Evolutionary conservation across 768 basidiomycete species (phyloP).

Genomic region (Galerina marginata): DNA sequence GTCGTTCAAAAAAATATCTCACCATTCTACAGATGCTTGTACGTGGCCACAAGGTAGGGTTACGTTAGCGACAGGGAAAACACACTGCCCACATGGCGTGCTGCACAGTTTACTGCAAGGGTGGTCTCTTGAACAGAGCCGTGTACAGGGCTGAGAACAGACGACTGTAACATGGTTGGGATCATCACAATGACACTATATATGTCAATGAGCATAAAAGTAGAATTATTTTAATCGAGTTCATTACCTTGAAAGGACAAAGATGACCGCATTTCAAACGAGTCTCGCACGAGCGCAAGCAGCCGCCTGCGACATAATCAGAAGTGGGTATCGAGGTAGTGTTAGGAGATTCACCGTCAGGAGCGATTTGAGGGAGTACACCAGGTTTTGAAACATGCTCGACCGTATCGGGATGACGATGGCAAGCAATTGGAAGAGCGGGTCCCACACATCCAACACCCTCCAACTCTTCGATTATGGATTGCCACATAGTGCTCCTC

Average conservation of each 20-base stretch:
- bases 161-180: conserved; percentile 52
- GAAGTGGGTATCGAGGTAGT: background rate
- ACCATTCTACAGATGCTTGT: conserved; percentile 54
- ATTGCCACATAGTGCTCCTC: conserved; percentile 61
- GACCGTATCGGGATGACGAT: conserved; percentile 52
- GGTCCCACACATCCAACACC: conserved; percentile 48
- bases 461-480: conserved; percentile 63
- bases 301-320: conserved; percentile 52
- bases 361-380: conserved; percentile 53
- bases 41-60: conserved; percentile 64
- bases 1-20: conserved; percentile 17
- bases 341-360: conserved; percentile 49
- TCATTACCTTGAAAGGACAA: conserved; percentile 62
- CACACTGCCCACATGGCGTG: conserved; percentile 57
- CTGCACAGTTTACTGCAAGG: conserved; percentile 62
- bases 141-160: conserved; percentile 55
- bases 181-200: conserved; percentile 67
- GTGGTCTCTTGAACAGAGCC: conserved; percentile 59
- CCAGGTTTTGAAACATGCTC: conserved; percentile 55
- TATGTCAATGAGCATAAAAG: background rate
- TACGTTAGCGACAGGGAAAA: conserved; percentile 50
- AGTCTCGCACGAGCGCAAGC: conserved; percentile 58
- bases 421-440: conserved; percentile 62
- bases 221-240: background rate
- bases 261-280: conserved; percentile 65